Conservation (phyloP, 352 stramenopile species). For the Pythium volutum region DNA sequence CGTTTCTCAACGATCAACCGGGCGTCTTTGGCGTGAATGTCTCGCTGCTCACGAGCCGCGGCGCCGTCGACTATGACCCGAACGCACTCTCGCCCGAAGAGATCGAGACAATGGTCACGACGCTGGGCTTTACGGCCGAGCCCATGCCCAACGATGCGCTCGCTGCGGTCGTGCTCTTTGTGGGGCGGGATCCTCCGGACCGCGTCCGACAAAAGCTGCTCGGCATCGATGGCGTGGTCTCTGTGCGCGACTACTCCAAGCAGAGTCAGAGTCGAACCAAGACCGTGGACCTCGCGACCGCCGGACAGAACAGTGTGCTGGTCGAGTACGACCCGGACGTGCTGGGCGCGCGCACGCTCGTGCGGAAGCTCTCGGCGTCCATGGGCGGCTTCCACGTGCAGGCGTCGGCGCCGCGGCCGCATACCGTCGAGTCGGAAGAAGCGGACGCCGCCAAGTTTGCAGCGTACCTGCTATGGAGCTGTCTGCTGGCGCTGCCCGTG, state of each 20-base stretch:
- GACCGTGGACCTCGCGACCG: constrained; percentile 14
- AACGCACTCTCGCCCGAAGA: constrained; percentile 42
- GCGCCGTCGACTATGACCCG: constrained; percentile 49
- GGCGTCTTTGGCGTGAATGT: constrained; percentile 64
- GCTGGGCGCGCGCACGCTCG: constrained; percentile 17
- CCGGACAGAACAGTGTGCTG: constrained; percentile 19
- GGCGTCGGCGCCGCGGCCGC: constrained; percentile 45
- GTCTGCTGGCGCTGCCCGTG: constrained; percentile 50
- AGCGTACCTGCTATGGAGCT: constrained; percentile 47
- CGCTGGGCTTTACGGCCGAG: constrained; percentile 68
- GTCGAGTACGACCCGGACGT: constrained; percentile 25
- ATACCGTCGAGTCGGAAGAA: constrained; percentile 33
- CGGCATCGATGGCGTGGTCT: constrained; percentile 36
- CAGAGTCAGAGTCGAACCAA: constrained; percentile 26
- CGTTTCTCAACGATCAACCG: constrained; percentile 47
- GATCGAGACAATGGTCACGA: constrained; percentile 60
- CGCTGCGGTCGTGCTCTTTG: constrained; percentile 50
- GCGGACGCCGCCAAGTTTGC: constrained; percentile 46
- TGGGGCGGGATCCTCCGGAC: constrained; percentile 29
- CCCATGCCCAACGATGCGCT: constrained; percentile 48
- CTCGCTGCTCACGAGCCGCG: constrained; percentile 56
- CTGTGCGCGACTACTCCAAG: constrained; percentile 42
- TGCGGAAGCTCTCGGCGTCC: constrained; percentile 1
- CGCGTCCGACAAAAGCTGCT: constrained; percentile 28
- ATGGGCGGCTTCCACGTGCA: constrained; percentile 40